phyloP scores from a whole-genome alignment of 345 rosid genomes.

The Eucalyptus polyanthemos region DNA sequence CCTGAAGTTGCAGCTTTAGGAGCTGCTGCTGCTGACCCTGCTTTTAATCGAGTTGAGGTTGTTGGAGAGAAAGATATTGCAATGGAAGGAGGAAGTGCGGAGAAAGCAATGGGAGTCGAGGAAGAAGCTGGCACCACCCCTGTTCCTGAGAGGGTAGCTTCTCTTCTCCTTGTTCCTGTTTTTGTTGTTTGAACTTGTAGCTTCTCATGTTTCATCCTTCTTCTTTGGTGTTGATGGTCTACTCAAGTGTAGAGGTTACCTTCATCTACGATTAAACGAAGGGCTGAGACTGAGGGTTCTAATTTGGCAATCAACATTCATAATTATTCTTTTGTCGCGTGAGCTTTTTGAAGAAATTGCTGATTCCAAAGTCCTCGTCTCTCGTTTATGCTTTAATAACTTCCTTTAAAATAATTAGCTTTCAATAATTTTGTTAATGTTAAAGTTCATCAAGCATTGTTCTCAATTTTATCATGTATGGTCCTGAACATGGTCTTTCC shows the following conservation, averaged over 20 bases:
- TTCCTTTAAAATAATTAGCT: background rate
- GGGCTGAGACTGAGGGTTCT: background rate
- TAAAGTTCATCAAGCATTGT: background rate
- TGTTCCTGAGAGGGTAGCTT: conserved; percentile 77
- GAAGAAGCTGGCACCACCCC: conserved; percentile 78
- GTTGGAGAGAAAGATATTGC: conserved; percentile 75
- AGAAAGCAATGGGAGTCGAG: conserved; percentile 59
- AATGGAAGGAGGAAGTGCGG: conserved; percentile 74
- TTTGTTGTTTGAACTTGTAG: background rate
- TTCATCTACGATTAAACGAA: background rate
- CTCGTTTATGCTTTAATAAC: background rate
- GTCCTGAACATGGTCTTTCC: background rate
- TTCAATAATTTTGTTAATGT: background rate
- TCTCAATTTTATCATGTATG: background rate
- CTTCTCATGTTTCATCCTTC: background rate
- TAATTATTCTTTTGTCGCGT: background rate
- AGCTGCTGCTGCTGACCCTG: conserved; percentile 61
- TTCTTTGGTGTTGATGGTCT: background rate
- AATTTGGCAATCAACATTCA: background rate
- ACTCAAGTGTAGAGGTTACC: background rate
- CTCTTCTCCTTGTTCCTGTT: background rate
- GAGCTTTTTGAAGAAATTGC: background rate
- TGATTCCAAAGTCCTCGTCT: background rate
- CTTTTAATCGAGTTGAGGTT: conserved; percentile 53
- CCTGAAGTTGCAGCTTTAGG: conserved; percentile 52